Conservation (phyloP, 768 basidiomycete species). For the Amanita pseudoporphyria region DNA sequence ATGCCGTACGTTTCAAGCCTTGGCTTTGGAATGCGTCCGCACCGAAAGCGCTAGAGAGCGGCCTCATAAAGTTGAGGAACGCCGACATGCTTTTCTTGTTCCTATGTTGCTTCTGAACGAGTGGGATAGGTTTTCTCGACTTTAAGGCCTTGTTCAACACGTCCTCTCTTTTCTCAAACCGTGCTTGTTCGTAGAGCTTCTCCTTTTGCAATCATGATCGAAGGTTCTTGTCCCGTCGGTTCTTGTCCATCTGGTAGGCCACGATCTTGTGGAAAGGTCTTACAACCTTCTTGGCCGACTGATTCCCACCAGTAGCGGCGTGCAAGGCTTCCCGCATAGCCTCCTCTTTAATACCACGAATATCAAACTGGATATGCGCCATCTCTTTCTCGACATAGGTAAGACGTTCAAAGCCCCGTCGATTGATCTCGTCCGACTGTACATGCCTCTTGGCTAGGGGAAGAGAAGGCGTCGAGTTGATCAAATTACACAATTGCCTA, state of each 20-base stretch:
- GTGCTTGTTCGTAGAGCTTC: conserved; percentile 65
- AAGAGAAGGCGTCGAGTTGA: conserved; percentile 41
- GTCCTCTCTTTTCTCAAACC: conserved; percentile 66
- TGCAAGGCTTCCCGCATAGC: conserved; percentile 53
- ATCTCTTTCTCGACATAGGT: conserved; percentile 70
- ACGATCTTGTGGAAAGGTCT: conserved; percentile 64
- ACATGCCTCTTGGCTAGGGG: conserved; percentile 31
- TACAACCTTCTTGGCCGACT: conserved; percentile 41
- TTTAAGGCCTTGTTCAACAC: conserved; percentile 70
- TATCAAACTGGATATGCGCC: conserved; percentile 50
- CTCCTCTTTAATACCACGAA: conserved; percentile 67
- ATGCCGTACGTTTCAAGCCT: conserved; percentile 47
- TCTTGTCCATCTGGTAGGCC: conserved; percentile 67
- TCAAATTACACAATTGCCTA: conserved; percentile 61
- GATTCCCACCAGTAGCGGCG: conserved; percentile 28
- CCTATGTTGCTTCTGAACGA: conserved; percentile 63
- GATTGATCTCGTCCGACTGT: conserved; percentile 46
- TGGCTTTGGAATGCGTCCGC: conserved; percentile 41
- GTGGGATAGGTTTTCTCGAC: conserved; percentile 35
- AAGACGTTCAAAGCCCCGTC: conserved; percentile 65
- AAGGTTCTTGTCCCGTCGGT: conserved; percentile 62
- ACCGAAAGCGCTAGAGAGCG: conserved; percentile 78
- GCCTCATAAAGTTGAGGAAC: conserved; percentile 82
- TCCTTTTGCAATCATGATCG: conserved; percentile 66
- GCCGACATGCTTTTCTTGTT: conserved; percentile 86